phyloP scores from a whole-genome alignment of 768 basidiomycete species.

The Suillus tomentosus region DNA sequence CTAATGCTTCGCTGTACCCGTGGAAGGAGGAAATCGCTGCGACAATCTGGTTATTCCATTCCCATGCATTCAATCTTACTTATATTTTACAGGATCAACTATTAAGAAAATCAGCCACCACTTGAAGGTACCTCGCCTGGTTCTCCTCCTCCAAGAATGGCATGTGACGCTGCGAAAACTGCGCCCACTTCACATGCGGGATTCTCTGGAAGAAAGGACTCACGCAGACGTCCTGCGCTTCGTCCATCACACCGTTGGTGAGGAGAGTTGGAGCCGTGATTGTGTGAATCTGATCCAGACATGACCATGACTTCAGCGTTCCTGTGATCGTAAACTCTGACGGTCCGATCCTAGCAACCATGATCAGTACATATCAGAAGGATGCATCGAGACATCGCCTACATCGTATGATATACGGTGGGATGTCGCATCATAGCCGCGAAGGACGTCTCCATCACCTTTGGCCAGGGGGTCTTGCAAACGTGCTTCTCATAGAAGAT shows the following conservation, averaged over 20 bases:
- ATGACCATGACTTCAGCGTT: constrained; percentile 42
- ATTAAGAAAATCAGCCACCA: constrained; percentile 36
- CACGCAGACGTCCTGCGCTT: constrained; percentile 33
- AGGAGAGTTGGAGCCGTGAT: constrained; percentile 39
- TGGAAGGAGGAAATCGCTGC: background rate
- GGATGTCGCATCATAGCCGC: constrained; percentile 21
- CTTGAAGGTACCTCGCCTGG: constrained; percentile 34
- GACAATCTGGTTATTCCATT: background rate
- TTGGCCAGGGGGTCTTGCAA: constrained; percentile 33
- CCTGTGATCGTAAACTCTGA: constrained; percentile 39
- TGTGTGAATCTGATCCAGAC: constrained; percentile 39
- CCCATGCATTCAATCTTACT: background rate
- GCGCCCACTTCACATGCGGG: constrained; percentile 30
- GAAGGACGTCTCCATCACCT: constrained; percentile 25
- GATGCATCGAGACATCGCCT: constrained; percentile 13
- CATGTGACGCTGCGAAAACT: constrained; percentile 36
- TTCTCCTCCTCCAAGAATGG: constrained; percentile 44
- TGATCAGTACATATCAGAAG: background rate
- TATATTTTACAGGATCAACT: background rate
- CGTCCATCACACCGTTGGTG: constrained; percentile 36
- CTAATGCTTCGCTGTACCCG: background rate
- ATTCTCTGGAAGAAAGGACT: constrained; percentile 31
- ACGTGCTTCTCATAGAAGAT: constrained; percentile 31
- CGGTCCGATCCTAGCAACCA: constrained; percentile 11
- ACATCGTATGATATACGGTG: constrained; percentile 17